Percentiles rank a stretch among this genome's conserved stretches.
Evolutionary conservation across 331 rosid species (phyloP).

Genomic region (Prunus yedoensis): DNA sequence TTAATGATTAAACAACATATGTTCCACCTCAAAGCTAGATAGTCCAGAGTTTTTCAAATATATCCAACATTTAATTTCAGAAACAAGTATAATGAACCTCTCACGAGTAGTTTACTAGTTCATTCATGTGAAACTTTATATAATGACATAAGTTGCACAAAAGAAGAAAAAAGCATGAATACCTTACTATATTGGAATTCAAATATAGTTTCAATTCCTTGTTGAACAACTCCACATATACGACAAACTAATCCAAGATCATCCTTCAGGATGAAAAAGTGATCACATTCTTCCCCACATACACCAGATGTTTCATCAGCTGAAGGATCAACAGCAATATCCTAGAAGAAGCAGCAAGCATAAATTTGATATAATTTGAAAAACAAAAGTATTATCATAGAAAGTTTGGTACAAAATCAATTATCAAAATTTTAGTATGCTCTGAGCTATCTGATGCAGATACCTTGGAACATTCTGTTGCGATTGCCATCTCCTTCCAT

Average conservation of each 20-base stretch:
- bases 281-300: conserved; percentile 7
- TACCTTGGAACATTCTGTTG: conserved; percentile 20
- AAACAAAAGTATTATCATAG: neutral
- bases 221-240: conserved; percentile 4
- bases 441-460: neutral
- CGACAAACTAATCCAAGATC: conserved; percentile 15
- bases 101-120: neutral
- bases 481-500: conserved; percentile 11
- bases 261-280: conserved; percentile 5
- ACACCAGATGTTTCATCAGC: neutral
- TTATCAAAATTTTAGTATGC: neutral
- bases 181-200: conserved; percentile 15
- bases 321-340: neutral
- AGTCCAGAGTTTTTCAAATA: neutral
- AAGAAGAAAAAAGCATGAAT: neutral
- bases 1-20: neutral
- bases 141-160: neutral
- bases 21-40: too few relatives aligned
- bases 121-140: neutral
- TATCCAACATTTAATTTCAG: neutral
- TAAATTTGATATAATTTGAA: neutral
- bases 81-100: neutral
- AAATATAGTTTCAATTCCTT: neutral
- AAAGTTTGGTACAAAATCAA: neutral
- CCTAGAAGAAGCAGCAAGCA: conserved; percentile 7